phyloP scores from a whole-genome alignment of 192 early-diverging fungal species.

The Fimicolochytrium jonesii region DNA sequence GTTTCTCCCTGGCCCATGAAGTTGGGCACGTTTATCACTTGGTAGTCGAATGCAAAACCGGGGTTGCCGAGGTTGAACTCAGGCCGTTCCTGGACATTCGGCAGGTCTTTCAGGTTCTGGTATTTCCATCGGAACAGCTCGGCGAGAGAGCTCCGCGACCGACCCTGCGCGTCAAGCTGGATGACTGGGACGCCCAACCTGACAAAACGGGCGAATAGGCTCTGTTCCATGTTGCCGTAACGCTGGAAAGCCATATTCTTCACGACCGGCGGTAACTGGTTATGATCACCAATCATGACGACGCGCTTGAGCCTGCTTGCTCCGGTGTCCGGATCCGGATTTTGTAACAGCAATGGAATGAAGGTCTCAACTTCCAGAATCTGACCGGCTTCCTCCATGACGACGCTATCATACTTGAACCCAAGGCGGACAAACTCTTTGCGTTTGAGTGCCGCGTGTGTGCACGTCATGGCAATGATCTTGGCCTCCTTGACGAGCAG shows the following conservation, averaged over 20 bases:
- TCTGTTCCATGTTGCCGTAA: slow-evolving; percentile 93
- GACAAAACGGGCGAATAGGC: slow-evolving; percentile 86
- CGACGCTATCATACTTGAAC: slow-evolving; percentile 91
- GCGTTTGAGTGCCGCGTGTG: slow-evolving; percentile 88
- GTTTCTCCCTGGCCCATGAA: slow-evolving; percentile 77
- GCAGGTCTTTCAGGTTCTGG: slow-evolving; percentile 63
- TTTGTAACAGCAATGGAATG: slow-evolving; percentile 84
- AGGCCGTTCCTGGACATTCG: slow-evolving; percentile 19
- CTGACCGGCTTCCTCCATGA: slow-evolving; percentile 98
- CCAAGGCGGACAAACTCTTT: slow-evolving; percentile 80
- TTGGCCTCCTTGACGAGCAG: slow-evolving; percentile 92
- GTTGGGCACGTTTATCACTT: slow-evolving; percentile 81
- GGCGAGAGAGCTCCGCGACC: slow-evolving; percentile 75
- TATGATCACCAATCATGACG: slow-evolving; percentile 95
- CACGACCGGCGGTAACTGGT: slow-evolving; percentile 96
- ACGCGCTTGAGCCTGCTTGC: slow-evolving; percentile 74
- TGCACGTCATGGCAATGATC: slow-evolving; percentile 97
- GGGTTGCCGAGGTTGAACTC: slow-evolving; percentile 73
- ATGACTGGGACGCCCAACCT: slow-evolving; percentile 89
- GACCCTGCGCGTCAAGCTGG: slow-evolving; percentile 84
- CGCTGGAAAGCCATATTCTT: slow-evolving; percentile 78
- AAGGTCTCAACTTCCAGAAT: slow-evolving; percentile 93
- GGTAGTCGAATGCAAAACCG: slow-evolving; percentile 82
- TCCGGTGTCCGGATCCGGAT: slow-evolving; percentile 46
- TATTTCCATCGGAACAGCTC: slow-evolving; percentile 87